A percentile compares a stretch with the other conserved stretches of the same genome.
Conservation (phyloP, 2,329 filamentous ascomycete genomes). For the Colletotrichum acutatum region DNA sequence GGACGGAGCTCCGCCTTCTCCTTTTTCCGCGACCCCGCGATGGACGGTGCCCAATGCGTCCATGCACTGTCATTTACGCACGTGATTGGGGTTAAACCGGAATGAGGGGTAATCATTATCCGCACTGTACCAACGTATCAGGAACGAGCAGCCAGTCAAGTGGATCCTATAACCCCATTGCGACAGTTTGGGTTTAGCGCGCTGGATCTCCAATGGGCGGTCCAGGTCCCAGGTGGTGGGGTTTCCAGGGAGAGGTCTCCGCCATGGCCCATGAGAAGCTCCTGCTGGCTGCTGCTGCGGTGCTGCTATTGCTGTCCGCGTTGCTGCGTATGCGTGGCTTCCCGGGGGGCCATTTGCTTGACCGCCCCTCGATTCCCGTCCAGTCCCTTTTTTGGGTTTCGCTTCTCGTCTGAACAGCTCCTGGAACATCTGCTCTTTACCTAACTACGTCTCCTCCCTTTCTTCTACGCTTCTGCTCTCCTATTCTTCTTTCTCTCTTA, state of each 20-base stretch:
- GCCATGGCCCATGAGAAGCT: constrained; percentile 1
- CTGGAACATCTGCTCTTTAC: constrained; percentile 1
- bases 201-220: not conserved
- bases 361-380: constrained; percentile 31
- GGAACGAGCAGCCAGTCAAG: not conserved
- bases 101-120: constrained; percentile 28
- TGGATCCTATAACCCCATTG: not conserved
- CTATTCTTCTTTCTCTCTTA: not conserved
- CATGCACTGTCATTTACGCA: not conserved
- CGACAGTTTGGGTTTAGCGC: constrained; percentile 11
- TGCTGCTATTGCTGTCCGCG: not conserved
- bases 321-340: constrained; percentile 19
- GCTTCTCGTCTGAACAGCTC: constrained; percentile 17
- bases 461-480: not conserved
- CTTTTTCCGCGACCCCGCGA: constrained; percentile 33
- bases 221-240: constrained; percentile 11
- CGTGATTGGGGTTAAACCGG: not conserved
- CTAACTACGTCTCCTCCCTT: not conserved
- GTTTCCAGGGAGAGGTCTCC: not conserved
- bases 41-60: not conserved
- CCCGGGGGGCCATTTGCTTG: constrained; percentile 17
- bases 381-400: not conserved
- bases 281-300: not conserved
- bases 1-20: constrained; percentile 20
- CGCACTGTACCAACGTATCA: constrained; percentile 26